Conservation (phyloP, 208 protist species). For the Wallacemonas rigidus region DNA sequence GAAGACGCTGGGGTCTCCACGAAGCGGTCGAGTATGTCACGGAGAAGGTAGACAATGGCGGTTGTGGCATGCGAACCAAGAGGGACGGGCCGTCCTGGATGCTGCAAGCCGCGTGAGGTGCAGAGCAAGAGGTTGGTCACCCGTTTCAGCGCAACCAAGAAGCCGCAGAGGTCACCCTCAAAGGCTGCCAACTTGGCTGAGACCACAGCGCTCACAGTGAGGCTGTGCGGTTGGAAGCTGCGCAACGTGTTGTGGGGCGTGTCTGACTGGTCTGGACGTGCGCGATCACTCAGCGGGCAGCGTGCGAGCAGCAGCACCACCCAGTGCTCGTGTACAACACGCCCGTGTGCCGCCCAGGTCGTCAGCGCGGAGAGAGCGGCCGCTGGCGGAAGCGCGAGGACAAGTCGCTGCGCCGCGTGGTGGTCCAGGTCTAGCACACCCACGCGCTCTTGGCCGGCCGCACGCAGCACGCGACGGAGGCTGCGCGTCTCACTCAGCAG, state of each 20-base stretch:
- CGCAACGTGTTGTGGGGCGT: not conserved
- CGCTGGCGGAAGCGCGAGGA: constrained; percentile 46
- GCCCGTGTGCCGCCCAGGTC: constrained; percentile 10
- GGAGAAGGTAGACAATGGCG: constrained; percentile 4
- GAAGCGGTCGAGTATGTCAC: not conserved
- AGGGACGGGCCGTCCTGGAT: not conserved
- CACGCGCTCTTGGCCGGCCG: constrained; percentile 30
- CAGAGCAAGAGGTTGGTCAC: not conserved
- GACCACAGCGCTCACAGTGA: not conserved
- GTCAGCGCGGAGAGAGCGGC: constrained; percentile 29
- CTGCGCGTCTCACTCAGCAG: constrained; percentile 41
- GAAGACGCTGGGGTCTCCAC: not conserved
- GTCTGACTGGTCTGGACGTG: not conserved
- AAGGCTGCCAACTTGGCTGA: not conserved
- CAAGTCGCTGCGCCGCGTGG: constrained; percentile 67
- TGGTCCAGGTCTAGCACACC: constrained; percentile 59
- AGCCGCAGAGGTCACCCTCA: not conserved
- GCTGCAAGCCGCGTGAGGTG: not conserved
- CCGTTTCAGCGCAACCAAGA: not conserved
- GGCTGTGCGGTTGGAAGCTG: not conserved
- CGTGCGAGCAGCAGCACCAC: constrained; percentile 11
- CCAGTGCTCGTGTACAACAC: constrained; percentile 61
- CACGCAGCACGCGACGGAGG: constrained; percentile 49
- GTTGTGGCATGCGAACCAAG: not conserved
- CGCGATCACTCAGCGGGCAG: not conserved